phyloP scores from a whole-genome alignment of 495 filamentous ascomycete species.

The Penicillium diatomitis region DNA sequence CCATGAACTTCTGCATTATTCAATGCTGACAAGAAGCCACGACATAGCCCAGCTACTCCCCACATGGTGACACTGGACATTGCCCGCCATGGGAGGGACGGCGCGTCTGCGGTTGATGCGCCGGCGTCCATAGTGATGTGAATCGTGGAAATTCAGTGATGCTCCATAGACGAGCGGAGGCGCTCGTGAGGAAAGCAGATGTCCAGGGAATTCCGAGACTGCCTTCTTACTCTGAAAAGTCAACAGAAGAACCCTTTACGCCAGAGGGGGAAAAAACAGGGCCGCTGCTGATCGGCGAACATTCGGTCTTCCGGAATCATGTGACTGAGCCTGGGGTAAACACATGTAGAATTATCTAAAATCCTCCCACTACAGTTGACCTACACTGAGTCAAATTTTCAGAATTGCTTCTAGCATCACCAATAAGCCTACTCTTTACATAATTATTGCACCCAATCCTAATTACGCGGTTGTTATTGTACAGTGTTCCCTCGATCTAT shows the following conservation, averaged over 20 bases:
- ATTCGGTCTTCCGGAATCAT: conserved; percentile 15
- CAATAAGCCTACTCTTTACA: no score
- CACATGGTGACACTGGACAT: conserved; percentile 35
- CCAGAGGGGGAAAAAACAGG: neutral
- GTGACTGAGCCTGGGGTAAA: conserved; percentile 17
- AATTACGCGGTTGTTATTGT: no score
- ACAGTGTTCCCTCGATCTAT: no score
- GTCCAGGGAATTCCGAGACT: conserved; percentile 1
- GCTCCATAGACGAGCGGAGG: conserved; percentile 18
- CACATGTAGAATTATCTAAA: neutral
- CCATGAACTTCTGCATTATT: conserved; percentile 55
- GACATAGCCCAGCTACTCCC: conserved; percentile 36
- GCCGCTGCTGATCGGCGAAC: conserved; percentile 6
- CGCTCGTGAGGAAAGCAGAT: neutral
- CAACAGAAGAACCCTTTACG: neutral
- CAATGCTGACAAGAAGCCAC: conserved; percentile 34
- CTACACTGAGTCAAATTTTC: no score
- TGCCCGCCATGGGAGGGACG: conserved; percentile 36
- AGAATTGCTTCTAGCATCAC: no score
- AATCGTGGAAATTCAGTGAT: conserved; percentile 10
- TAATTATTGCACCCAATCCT: no score
- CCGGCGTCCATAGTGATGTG: conserved; percentile 30
- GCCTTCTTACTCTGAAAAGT: neutral
- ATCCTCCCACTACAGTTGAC: neutral
- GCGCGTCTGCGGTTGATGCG: conserved; percentile 34